Evolutionary conservation across 305 asterid species (phyloP).

Genomic region (Solanum hybrid): DNA sequence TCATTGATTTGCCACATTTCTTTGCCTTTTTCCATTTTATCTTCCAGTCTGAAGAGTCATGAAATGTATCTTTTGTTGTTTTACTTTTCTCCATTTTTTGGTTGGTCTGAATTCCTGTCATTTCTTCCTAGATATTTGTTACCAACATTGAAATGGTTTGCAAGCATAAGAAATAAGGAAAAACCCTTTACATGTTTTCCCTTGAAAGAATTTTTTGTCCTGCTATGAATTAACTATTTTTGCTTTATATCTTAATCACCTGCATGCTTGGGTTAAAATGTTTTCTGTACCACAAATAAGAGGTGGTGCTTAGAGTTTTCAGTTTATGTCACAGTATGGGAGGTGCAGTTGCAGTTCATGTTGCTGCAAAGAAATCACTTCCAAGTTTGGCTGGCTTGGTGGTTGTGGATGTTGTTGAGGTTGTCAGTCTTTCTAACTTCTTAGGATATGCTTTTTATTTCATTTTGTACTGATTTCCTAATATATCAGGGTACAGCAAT

Average conservation of each 20-base stretch:
- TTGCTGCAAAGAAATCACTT: conserved; percentile 73
- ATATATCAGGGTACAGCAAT: conserved; percentile 87
- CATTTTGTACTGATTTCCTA: conserved; percentile 2
- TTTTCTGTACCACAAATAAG: not conserved
- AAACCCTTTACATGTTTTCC: not conserved
- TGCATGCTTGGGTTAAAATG: not conserved
- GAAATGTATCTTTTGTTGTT: not conserved
- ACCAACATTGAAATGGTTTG: not conserved
- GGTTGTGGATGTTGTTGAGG: conserved; percentile 99
- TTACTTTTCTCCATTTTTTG: not conserved
- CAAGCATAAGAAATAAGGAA: not conserved
- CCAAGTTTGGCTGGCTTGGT: conserved; percentile 75
- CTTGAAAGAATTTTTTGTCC: not conserved
- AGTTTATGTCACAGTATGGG: conserved; percentile 60
- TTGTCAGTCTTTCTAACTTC: conserved; percentile 10
- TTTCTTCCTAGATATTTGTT: not conserved
- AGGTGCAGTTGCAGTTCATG: conserved; percentile 84
- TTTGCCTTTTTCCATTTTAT: not conserved
- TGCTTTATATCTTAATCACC: not conserved
- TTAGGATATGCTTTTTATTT: not conserved
- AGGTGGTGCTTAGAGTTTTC: conserved; percentile 1
- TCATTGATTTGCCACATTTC: not conserved
- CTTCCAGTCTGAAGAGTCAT: not conserved
- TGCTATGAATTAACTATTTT: not conserved
- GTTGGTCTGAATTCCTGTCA: not conserved